Evolutionary conservation across 2,329 filamentous ascomycete genomes (phyloP), one percentile per base, ranked within the genome.

Genomic region (Akanthomyces dipterigenus): DNA sequence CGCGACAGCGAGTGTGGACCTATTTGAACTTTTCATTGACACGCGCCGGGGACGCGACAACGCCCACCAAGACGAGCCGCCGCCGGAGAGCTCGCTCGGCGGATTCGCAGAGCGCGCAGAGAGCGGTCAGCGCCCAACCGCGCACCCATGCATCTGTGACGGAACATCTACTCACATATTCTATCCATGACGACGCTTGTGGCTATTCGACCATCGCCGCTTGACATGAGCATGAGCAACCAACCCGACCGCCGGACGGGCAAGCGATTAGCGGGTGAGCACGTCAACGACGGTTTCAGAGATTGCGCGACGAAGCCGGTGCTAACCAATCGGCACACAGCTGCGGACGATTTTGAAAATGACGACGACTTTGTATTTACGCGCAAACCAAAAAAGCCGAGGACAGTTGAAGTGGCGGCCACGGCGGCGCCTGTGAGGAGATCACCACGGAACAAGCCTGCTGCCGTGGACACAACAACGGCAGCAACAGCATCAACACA

Each of bases 311-410:
- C 18, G 36, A 53, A 22, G 40, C 11, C 11, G 24, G 20, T 63
- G 55, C 66, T 69, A 63, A 69, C 61, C 24, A 16, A 24, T 26
- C 12, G 16, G n/a, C 3, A 43, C 4, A 16, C 64, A 77, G 77
- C 76, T 64, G 70, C 70, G 64, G 68, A 69, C 49, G 72, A 76
- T 56, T 88, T 90, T 68, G 89, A 93, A 72, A 83, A 89, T 69
- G 87, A 90, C 76, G 89, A 89, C 68, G 90, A 90, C 64, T 93
- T 93, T 68, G 79, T 85, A 62, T 93, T 92, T 71, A 85, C 87
- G 65, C 84, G 89, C 66, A 86, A 82, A 64, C 79, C 86, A 12
- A 89, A 89, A 70, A 77, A 83, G 69, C 79, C 80, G 63, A 91
- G 88, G 75, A 81, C 82, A 48, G 79, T 80, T 62, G 76, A 81